These are phyloP conservation scores for Staphylotrichum longicolle DNA, from an alignment of 495 filamentous ascomycete species.

Conservation along the genomic window DNA sequence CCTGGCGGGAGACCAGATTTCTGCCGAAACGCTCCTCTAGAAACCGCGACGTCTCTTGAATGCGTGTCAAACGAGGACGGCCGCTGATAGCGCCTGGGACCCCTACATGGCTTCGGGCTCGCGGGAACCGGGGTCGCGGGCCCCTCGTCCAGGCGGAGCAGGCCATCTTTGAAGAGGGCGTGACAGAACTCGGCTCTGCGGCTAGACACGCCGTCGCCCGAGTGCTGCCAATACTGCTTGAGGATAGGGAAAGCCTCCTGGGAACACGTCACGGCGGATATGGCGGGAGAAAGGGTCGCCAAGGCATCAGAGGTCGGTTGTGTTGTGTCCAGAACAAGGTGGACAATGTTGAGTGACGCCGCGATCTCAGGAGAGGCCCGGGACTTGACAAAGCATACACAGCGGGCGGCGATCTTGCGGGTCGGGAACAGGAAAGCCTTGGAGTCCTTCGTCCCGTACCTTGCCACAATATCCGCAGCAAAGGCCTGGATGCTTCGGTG, in stretches of 20 bases:
- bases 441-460: constrained; percentile 59
- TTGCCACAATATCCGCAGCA: constrained; percentile 61
- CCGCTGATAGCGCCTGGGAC: constrained; percentile 70
- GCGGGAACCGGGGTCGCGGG: constrained; percentile 20
- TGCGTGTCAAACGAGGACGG: constrained; percentile 49
- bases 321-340: constrained; percentile 59
- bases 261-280: constrained; percentile 73
- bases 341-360: constrained; percentile 59
- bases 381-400: constrained; percentile 65
- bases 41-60: constrained; percentile 68
- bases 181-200: constrained; percentile 88
- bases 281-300: constrained; percentile 40
- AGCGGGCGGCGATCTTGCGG: constrained; percentile 60
- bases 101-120: constrained; percentile 54
- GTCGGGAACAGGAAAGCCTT: constrained; percentile 82
- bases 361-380: constrained; percentile 49
- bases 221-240: constrained; percentile 95
- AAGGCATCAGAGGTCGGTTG: constrained; percentile 49
- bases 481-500: constrained; percentile 79
- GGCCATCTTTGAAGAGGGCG: constrained; percentile 64
- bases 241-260: constrained; percentile 62
- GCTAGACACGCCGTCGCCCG: constrained; percentile 91
- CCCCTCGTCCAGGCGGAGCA: constrained; percentile 56
- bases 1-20: constrained; percentile 87
- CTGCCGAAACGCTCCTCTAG: constrained; percentile 94